Conservation (phyloP, 2,329 filamentous ascomycete genomes). For the Dothistroma septosporum region DNA sequence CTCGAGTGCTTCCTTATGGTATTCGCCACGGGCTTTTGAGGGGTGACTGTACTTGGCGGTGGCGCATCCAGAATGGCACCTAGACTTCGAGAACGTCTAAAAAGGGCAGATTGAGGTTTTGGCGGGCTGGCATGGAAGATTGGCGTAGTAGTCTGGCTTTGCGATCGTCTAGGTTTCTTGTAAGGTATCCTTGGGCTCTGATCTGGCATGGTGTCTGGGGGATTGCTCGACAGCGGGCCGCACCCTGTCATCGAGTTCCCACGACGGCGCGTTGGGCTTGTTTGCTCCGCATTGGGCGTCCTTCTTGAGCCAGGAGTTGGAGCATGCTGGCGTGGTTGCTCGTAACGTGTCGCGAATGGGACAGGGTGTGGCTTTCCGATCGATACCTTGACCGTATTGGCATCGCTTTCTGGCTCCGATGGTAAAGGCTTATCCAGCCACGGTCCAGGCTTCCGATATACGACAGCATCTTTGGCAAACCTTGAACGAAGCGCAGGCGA, state of each 20-base stretch:
- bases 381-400: constrained; percentile 8
- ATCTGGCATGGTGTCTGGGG: constrained; percentile 16
- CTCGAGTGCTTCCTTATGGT: not conserved
- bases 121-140: constrained; percentile 2
- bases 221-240: constrained; percentile 26
- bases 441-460: constrained; percentile 12
- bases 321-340: constrained; percentile 21
- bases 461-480: constrained; percentile 12
- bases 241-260: constrained; percentile 24
- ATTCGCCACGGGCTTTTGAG: constrained; percentile 6
- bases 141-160: constrained; percentile 11
- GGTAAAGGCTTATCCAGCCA: constrained; percentile 24
- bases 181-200: not conserved
- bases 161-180: constrained; percentile 13
- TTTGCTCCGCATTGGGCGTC: constrained; percentile 2
- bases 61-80: not conserved
- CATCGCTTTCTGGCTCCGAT: constrained; percentile 11
- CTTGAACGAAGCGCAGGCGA: constrained; percentile 17
- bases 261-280: constrained; percentile 6
- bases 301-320: constrained; percentile 14
- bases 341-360: constrained; percentile 20
- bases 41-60: not conserved
- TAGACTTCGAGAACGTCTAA: constrained; percentile 16
- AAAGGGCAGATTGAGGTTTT: constrained; percentile 1
- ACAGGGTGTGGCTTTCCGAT: constrained; percentile 24